A percentile compares a stretch with the other conserved stretches of the same genome.
These are phyloP conservation scores for Corynespora cassiicola DNA, from an alignment of 2,329 filamentous ascomycete genomes.

Conservation along the genomic window DNA sequence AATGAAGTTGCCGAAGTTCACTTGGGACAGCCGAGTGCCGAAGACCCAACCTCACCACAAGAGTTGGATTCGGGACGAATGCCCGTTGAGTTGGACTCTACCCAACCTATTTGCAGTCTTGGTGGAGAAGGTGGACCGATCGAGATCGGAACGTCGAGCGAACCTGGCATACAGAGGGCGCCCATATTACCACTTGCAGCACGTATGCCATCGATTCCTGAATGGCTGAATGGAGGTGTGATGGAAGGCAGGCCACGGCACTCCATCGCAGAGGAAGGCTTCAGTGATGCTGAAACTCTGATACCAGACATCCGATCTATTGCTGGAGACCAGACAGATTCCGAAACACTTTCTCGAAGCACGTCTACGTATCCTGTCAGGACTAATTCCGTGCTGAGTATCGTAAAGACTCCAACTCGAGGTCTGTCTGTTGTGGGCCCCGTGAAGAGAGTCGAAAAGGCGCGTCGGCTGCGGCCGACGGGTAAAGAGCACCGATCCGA, in stretches of 20 bases:
- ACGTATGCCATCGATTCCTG: slow-evolving; percentile 11
- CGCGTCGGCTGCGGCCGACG: slow-evolving; percentile 14
- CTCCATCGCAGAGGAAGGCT: slow-evolving; percentile 29
- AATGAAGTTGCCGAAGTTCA: slow-evolving; percentile 37
- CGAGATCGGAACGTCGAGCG: slow-evolving; percentile 34
- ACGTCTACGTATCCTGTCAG: slow-evolving; percentile 18
- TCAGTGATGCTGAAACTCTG: slow-evolving; percentile 38
- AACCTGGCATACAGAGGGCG: slow-evolving; percentile 19
- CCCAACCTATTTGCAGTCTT: not conserved
- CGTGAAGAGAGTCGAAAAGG: slow-evolving; percentile 27
- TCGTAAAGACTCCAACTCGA: slow-evolving; percentile 36
- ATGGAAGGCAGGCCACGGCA: slow-evolving; percentile 1
- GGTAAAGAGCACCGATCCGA: slow-evolving; percentile 12
- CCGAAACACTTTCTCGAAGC: slow-evolving; percentile 16
- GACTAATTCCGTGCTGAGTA: slow-evolving; percentile 29
- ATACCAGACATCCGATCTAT: slow-evolving; percentile 27
- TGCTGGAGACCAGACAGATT: slow-evolving; percentile 23
- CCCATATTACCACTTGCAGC: not conserved
- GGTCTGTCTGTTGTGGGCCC: slow-evolving; percentile 35
- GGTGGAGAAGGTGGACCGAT: not conserved
- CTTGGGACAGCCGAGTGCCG: slow-evolving; percentile 16
- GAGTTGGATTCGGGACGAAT: slow-evolving; percentile 26
- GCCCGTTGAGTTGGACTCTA: slow-evolving; percentile 25
- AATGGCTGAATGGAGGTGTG: slow-evolving; percentile 13
- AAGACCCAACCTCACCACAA: slow-evolving; percentile 6